Conservation (phyloP, 176 grass and related monocot species). For the Bothriochloa decipiens region DNA sequence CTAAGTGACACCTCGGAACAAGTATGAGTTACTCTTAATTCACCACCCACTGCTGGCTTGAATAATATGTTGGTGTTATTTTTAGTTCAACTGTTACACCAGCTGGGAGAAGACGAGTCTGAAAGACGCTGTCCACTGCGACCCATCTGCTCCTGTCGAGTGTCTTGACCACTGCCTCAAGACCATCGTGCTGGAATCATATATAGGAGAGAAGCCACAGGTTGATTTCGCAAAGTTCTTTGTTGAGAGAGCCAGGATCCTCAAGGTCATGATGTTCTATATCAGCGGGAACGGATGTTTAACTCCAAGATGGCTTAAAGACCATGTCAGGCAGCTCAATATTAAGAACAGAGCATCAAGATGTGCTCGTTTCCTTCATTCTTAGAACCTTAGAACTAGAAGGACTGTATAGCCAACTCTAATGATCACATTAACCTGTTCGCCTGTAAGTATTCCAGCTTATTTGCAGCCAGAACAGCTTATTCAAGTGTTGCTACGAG, state of each 20-base stretch:
- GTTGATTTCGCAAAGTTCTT: slow-evolving; percentile 6
- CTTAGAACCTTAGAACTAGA: too few species aligned
- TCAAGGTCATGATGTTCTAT: not conserved
- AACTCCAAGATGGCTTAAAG: not conserved
- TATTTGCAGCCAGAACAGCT: too few species aligned
- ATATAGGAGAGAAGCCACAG: not conserved
- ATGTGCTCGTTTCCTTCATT: slow-evolving; percentile 12
- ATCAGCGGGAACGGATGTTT: not conserved
- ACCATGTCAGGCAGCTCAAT: not conserved
- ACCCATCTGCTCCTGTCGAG: too few species aligned
- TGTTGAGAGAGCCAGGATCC: not conserved
- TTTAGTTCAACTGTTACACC: too few species aligned
- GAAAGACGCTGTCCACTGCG: too few species aligned
- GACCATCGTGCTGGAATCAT: slow-evolving; percentile 5
- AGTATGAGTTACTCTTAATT: not conserved
- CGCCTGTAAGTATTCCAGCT: too few species aligned
- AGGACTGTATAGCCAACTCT: too few species aligned
- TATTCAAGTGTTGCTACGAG: too few species aligned
- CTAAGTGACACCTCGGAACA: not conserved
- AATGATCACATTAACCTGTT: not conserved
- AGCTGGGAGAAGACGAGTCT: too few species aligned
- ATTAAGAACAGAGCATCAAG: not conserved
- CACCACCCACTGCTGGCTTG: too few species aligned
- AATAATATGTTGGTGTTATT: too few species aligned
- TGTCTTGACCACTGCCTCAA: slow-evolving; percentile 3